A percentile compares a stretch with the other conserved stretches of the same genome.
Evolutionary conservation across 352 stramenopile genomes (phyloP).

Genomic region (Phytophthora hibernalis): DNA sequence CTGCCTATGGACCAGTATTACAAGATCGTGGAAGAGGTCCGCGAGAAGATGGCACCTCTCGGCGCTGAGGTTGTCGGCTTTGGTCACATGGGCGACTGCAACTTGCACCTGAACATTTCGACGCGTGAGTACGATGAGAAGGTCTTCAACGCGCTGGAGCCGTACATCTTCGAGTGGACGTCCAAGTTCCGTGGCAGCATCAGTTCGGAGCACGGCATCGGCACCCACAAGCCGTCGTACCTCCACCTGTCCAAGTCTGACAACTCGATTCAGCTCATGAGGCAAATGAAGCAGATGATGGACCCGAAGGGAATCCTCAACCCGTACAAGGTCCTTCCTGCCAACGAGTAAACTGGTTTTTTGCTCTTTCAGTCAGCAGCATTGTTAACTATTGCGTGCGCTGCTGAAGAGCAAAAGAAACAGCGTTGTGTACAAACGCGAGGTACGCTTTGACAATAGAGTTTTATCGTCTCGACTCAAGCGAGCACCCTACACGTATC

Average conservation of each 20-base stretch:
- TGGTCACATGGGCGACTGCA: conserved; percentile 96
- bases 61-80: conserved; percentile 85
- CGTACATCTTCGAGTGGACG: conserved; percentile 87
- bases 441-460: neutral
- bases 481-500: too few relatives aligned
- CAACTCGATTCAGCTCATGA: conserved; percentile 91
- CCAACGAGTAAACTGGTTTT: conserved; percentile 20
- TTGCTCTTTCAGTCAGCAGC: neutral
- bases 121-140: conserved; percentile 71
- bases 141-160: conserved; percentile 72
- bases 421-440: neutral
- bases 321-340: conserved; percentile 93
- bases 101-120: conserved; percentile 97
- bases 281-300: conserved; percentile 93
- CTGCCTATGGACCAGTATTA: conserved; percentile 93
- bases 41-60: conserved; percentile 52
- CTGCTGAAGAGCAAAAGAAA: neutral
- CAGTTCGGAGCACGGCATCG: conserved; percentile 97
- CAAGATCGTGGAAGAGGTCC: conserved; percentile 87
- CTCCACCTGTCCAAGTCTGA: conserved; percentile 87
- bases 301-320: conserved; percentile 97
- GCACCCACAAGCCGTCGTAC: conserved; percentile 93
- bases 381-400: neutral
- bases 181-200: conserved; percentile 92
- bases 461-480: neutral